Conservation (phyloP, 495 filamentous ascomycete genomes). For the Penicillium bovifimosum region DNA sequence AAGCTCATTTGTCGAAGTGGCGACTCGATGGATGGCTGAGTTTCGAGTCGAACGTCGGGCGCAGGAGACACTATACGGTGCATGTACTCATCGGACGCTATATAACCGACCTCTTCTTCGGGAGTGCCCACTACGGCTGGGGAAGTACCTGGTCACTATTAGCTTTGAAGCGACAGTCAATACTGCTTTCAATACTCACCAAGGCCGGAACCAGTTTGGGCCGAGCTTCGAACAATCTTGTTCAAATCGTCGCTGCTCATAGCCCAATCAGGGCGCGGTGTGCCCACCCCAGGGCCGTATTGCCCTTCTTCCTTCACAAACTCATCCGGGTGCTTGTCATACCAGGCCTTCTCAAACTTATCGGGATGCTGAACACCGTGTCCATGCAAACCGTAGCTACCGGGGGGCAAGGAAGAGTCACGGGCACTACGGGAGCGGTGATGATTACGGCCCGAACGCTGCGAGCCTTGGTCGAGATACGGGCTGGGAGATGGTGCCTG, state of each 20-base stretch:
- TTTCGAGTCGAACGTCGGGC: conserved; percentile 40
- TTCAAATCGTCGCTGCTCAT: conserved; percentile 89
- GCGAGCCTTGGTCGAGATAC: conserved; percentile 42
- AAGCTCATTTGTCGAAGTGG: conserved; percentile 51
- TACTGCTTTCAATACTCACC: conserved; percentile 37
- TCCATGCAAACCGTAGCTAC: conserved; percentile 81
- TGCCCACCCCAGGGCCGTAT: conserved; percentile 57
- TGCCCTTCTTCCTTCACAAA: conserved; percentile 68
- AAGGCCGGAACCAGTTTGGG: conserved; percentile 57
- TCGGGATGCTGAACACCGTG: conserved; percentile 65
- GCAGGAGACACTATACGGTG: conserved; percentile 63
- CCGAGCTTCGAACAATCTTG: conserved; percentile 75
- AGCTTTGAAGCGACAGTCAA: background rate
- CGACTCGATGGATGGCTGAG: conserved; percentile 50
- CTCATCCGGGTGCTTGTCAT: conserved; percentile 81
- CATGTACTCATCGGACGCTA: conserved; percentile 72
- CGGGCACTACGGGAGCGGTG: conserved; percentile 57
- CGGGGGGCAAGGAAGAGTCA: conserved; percentile 59
- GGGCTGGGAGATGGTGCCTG: conserved; percentile 88
- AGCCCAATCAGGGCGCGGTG: conserved; percentile 71
- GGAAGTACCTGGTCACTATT: conserved; percentile 41
- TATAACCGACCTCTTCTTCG: conserved; percentile 73
- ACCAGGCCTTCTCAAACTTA: conserved; percentile 81
- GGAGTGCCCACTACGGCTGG: conserved; percentile 55
- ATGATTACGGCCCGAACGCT: conserved; percentile 62